phyloP scores from a whole-genome alignment of 805 yeast genomes.

The Candida sphagnicola region DNA sequence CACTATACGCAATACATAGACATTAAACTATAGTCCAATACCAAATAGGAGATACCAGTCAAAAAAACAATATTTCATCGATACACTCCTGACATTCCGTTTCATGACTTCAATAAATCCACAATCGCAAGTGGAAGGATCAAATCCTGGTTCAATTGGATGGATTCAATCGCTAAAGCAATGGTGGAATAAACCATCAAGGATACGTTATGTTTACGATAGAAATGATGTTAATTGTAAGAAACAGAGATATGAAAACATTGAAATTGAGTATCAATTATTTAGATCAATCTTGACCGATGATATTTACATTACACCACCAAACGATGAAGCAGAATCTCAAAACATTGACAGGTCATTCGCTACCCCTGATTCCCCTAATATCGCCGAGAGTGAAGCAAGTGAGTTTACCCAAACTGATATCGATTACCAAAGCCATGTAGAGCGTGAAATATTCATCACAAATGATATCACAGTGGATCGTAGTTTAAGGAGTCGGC shows the following conservation, averaged over 20 bases:
- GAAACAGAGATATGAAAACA: constrained; percentile 21
- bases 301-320: constrained; percentile 23
- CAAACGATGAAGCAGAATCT: constrained; percentile 6
- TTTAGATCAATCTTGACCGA: constrained; percentile 29
- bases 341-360: neutral
- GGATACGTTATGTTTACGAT: neutral
- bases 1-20: too few relatives aligned
- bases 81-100: too few relatives aligned
- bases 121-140: too few relatives aligned
- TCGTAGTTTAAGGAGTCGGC: too few relatives aligned
- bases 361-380: neutral
- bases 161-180: constrained; percentile 25
- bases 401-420: too few relatives aligned
- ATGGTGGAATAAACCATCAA: constrained; percentile 29
- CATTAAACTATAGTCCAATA: too few relatives aligned
- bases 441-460: neutral
- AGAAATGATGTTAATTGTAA: constrained; percentile 6
- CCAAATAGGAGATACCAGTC: too few relatives aligned
- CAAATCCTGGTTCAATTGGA: constrained; percentile 20
- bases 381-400: neutral
- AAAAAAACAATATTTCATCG: too few relatives aligned
- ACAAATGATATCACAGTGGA: neutral
- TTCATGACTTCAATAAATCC: too few relatives aligned
- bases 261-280: constrained; percentile 29
- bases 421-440: neutral